phyloP scores from a whole-genome alignment of 2,329 filamentous ascomycete genomes.

The Ceratocystis colombiana region DNA sequence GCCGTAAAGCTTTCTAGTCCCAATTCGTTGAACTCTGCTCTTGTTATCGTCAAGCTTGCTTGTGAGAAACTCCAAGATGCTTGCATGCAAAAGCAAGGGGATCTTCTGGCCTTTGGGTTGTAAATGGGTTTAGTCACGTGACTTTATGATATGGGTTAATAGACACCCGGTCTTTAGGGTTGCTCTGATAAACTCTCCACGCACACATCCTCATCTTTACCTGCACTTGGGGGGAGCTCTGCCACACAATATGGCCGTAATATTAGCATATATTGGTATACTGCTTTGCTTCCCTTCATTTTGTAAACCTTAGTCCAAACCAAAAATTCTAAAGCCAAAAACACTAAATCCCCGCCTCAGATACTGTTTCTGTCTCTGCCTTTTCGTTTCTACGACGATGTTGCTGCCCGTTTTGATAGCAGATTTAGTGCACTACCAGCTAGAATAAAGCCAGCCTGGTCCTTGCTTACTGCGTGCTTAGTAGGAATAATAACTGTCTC shows the following conservation, averaged over 20 bases:
- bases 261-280: neutral
- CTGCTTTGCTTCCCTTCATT: neutral
- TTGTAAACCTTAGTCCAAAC: neutral
- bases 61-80: conserved; percentile 5
- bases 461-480: conserved; percentile 78
- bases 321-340: neutral
- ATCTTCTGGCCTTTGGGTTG: neutral
- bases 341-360: neutral
- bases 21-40: neutral
- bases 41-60: neutral
- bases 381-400: neutral
- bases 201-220: no score
- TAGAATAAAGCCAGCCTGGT: conserved; percentile 85
- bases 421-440: conserved; percentile 91
- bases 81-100: conserved; percentile 2
- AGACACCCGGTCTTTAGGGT: neutral
- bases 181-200: no score
- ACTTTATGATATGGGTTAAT: neutral
- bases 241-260: neutral
- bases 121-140: neutral
- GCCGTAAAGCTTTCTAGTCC: neutral
- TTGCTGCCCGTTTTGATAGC: conserved; percentile 50
- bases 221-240: neutral
- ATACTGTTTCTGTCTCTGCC: neutral
- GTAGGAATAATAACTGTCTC: conserved; percentile 61